Evolutionary conservation across 1,284 basidiomycete genomes (phyloP).

Genomic region (Cerrena zonata): DNA sequence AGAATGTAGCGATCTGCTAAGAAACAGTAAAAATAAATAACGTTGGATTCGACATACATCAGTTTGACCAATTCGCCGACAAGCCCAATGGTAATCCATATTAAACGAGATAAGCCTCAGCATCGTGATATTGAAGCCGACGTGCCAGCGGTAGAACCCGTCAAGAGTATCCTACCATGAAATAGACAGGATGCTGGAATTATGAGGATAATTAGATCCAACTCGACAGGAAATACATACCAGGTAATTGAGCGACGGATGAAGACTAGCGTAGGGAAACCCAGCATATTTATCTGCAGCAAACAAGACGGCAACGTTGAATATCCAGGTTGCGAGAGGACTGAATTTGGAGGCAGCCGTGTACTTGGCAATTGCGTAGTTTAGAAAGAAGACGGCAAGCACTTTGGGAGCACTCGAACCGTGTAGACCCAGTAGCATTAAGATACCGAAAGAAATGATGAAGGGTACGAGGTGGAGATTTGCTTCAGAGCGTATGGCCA

Average conservation of each 20-base stretch:
- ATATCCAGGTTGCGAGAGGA: constrained; percentile 63
- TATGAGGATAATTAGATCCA: not conserved
- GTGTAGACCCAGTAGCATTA: constrained; percentile 77
- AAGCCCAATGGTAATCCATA: constrained; percentile 88
- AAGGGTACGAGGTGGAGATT: constrained; percentile 24
- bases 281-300: constrained; percentile 76
- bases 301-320: constrained; percentile 75
- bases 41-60: constrained; percentile 35
- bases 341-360: constrained; percentile 39
- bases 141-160: constrained; percentile 83
- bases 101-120: constrained; percentile 88
- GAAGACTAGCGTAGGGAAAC: constrained; percentile 61
- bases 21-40: not conserved
- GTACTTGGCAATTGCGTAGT: constrained; percentile 63
- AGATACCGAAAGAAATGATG: constrained; percentile 41
- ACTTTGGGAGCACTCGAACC: constrained; percentile 84
- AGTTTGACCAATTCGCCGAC: constrained; percentile 28
- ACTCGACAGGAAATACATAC: constrained; percentile 39
- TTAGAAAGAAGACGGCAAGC: constrained; percentile 59
- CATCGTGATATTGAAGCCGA: constrained; percentile 96
- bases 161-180: constrained; percentile 55
- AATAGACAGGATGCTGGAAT: constrained; percentile 1
- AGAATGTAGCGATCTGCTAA: constrained; percentile 7
- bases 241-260: constrained; percentile 48
- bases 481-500: not conserved